phyloP scores from a whole-genome alignment of 306 rosid species.

The Quercus mongolica region DNA sequence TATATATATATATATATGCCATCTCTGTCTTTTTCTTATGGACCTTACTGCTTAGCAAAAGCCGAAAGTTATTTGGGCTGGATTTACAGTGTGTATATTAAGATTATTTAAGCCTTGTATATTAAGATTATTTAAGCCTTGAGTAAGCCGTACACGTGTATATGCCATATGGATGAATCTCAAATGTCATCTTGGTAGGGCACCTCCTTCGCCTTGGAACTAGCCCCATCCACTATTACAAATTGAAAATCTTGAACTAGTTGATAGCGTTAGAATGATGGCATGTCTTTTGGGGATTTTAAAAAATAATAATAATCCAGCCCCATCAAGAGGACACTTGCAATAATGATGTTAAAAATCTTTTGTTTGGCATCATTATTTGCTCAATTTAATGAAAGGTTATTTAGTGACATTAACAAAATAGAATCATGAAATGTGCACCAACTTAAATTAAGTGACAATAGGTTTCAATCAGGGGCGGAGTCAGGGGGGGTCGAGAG shows the following conservation, averaged over 20 bases:
- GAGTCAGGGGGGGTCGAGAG: too few relatives aligned
- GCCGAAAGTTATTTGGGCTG: background rate
- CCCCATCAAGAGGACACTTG: too few relatives aligned
- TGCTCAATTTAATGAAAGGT: background rate
- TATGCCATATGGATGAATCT: background rate
- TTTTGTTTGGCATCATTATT: background rate
- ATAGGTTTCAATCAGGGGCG: too few relatives aligned
- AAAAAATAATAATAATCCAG: too few relatives aligned
- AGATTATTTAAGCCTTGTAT: background rate
- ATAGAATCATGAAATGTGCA: too few relatives aligned
- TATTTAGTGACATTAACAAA: too few relatives aligned
- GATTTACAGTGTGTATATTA: too few relatives aligned
- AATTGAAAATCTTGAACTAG: background rate
- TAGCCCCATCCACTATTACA: background rate
- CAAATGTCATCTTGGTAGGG: background rate
- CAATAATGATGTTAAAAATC: background rate
- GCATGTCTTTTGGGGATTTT: background rate
- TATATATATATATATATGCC: too few relatives aligned
- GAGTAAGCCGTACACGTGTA: constrained; percentile 6
- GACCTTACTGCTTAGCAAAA: background rate
- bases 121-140: background rate
- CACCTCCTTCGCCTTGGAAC: background rate
- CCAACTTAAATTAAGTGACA: too few relatives aligned
- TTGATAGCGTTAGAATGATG: background rate
- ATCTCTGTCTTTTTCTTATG: background rate